Conservation (phyloP, 495 filamentous ascomycete genomes). For the Daldinia loculata region DNA sequence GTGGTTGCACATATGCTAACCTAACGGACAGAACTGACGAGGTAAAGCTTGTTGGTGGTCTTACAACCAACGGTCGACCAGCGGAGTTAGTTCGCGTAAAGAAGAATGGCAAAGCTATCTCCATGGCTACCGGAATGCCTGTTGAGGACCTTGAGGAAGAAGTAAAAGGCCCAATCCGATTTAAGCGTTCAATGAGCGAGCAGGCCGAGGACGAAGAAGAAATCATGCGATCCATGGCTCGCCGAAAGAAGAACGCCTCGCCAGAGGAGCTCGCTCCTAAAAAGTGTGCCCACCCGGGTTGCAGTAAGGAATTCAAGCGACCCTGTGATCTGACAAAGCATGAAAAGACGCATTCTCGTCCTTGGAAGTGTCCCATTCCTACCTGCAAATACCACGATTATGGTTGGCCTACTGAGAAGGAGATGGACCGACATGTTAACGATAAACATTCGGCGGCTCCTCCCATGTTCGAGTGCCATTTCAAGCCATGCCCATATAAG, state of each 20-base stretch:
- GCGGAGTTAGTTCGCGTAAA: constrained; percentile 78
- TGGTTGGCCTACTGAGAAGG: constrained; percentile 98
- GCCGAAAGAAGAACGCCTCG: constrained; percentile 79
- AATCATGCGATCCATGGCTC: constrained; percentile 86
- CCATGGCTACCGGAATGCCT: constrained; percentile 68
- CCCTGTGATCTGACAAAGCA: constrained; percentile 95
- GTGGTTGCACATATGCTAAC: constrained; percentile 50
- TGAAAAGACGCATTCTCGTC: constrained; percentile 94
- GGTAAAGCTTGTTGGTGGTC: constrained; percentile 76
- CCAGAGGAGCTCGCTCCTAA: constrained; percentile 79
- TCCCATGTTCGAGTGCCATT: constrained; percentile 81
- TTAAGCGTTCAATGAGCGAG: constrained; percentile 71
- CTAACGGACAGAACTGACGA: constrained; percentile 63
- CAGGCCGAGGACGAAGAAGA: constrained; percentile 74
- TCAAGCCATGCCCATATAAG: constrained; percentile 85
- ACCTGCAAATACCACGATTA: constrained; percentile 86
- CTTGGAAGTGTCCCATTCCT: constrained; percentile 85
- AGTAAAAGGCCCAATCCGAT: constrained; percentile 50
- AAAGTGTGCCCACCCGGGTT: constrained; percentile 69
- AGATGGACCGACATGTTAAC: constrained; percentile 92
- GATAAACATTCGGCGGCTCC: constrained; percentile 90
- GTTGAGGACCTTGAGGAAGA: constrained; percentile 59
- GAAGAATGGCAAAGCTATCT: constrained; percentile 79
- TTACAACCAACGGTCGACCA: constrained; percentile 78
- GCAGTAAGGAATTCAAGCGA: constrained; percentile 90